Evolutionary conservation across 441 rosid genomes (phyloP), one percentile per base, ranked within the genome.

Genomic region (Melastoma candidum): DNA sequence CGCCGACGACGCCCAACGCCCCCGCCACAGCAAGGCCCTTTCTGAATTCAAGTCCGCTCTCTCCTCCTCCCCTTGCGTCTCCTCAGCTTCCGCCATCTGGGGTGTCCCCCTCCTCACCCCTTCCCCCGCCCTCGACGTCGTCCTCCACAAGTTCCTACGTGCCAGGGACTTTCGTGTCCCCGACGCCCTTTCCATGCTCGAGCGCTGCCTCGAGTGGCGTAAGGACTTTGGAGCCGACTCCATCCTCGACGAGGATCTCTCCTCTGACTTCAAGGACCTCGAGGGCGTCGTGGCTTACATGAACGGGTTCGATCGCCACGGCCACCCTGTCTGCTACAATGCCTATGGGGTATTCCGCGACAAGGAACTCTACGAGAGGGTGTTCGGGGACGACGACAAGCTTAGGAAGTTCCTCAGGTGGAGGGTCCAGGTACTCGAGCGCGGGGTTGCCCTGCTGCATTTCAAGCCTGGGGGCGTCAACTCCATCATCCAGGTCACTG

Each of bases 311-410:
- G 98, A 89, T 51, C 74, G 73, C 51, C 81, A 76, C 51, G 97
- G 96, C 0, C 98, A 86, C 27, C 98, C 98, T 2, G 95, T 89
- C 3, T 93, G 98, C 59, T 93, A 89, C 75, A 93, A 93, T 58
- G 92, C 90, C 0, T 93, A 93, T 49, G 97, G 93, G 13, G 72
- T 89, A 46, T 93, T 93, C 29, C 76, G 68, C 61, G 96, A 86
- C 58, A 80, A 56, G 44, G 97, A 84, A 9, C 75, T 84, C 82
- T 89, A 87, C 29, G 93, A 93, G 51, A 86, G 76, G 63, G 75
- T 84, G 44, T 86, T 93, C 44, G 96, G 97, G 4, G 90, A 89
- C 51, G 95, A 89, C 3, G 95, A 89, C 46, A 89, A 89, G 61
- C 71, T 89, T 46, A 68, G 77, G 54, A 84, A 64, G 71, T 93